Evolutionary conservation across 2,329 filamentous ascomycete species (phyloP), one percentile per base, ranked within the genome.

Genomic region (Colletotrichum cordylinicola): DNA sequence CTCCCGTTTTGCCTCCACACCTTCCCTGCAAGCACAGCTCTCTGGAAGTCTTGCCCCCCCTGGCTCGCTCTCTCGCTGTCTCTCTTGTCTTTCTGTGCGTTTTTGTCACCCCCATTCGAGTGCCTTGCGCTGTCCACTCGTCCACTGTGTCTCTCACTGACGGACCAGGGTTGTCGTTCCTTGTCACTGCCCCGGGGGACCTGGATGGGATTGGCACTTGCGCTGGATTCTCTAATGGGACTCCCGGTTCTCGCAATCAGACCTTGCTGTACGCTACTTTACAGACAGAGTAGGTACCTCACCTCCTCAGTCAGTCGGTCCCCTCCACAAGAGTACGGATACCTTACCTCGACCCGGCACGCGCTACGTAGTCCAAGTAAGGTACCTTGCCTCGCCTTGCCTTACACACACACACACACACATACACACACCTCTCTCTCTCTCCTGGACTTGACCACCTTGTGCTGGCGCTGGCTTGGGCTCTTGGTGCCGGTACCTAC

Each of bases 1-100:
- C 69, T 72, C 73, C 73, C 69, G 73, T 75, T 72, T 72, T 72
- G 72, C 62, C 62, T 64, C 39, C 69, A 75, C 73, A 62, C 69
- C 73, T 72, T 62, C 69, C 69, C 73, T 72, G 73, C 69, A 72
- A 56, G 31, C 72, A 75, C 72, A 31, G 52, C 39, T 39, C 62
- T 48, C 33, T 35, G 29, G 48, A 33, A 56, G 62, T 66, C 70
- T 43, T 21, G n/a, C 35, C 64, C 62, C 58, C 62, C 13, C 33
- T 56, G 21, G 27, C 62, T 67, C 33, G 24, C 27, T 37, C 43
- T 58, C 18, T 39, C 35, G 55, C 39, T 35, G 27, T 43, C 39
- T 43, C 18, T 43, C 39, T 24, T 60, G 66, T 29, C 61, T 33
- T 39, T 33, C 43, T 67, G 65, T 58, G 24, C n/a, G 39, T 43